Evolutionary conservation across 345 rosid species (phyloP).

Genomic region (Iberis pinnata): DNA sequence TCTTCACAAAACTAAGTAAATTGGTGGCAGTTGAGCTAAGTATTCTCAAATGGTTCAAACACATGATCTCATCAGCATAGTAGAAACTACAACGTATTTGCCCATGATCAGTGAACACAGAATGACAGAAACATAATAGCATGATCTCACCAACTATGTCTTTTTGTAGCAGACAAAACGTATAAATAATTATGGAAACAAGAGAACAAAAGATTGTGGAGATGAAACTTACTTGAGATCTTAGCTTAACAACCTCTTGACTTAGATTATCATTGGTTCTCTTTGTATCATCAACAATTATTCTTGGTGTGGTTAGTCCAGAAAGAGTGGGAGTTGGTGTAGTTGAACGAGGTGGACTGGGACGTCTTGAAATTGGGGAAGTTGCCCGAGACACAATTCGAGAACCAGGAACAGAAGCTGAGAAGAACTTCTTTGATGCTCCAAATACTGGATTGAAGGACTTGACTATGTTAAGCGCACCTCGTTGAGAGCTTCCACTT

Average conservation of each 20-base stretch:
- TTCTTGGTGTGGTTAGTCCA: conserved; percentile 79
- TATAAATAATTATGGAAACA: too few relatives aligned
- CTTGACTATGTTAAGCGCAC: conserved; percentile 64
- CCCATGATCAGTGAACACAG: too few relatives aligned
- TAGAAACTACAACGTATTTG: background rate
- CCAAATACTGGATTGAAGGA: conserved; percentile 83
- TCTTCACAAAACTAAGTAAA: background rate
- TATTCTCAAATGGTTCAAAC: too few relatives aligned
- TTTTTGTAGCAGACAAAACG: too few relatives aligned
- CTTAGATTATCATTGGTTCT: conserved; percentile 63
- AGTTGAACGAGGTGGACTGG: conserved; percentile 97
- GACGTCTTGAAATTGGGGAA: conserved; percentile 90
- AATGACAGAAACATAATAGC: background rate
- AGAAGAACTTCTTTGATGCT: conserved; percentile 91
- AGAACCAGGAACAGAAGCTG: conserved; percentile 99
- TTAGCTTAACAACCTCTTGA: conserved; percentile 80
- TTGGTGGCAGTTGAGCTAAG: background rate
- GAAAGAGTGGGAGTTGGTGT: conserved; percentile 95
- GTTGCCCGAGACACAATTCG: conserved; percentile 97
- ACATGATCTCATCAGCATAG: background rate
- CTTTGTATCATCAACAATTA: conserved; percentile 64
- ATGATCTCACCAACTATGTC: conserved; percentile 7
- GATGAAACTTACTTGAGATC: conserved; percentile 63
- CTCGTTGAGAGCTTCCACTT: conserved; percentile 72
- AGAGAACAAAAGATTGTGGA: background rate